phyloP scores from a whole-genome alignment of 2,329 filamentous ascomycete genomes.

The Dichotomopilus funicola region DNA sequence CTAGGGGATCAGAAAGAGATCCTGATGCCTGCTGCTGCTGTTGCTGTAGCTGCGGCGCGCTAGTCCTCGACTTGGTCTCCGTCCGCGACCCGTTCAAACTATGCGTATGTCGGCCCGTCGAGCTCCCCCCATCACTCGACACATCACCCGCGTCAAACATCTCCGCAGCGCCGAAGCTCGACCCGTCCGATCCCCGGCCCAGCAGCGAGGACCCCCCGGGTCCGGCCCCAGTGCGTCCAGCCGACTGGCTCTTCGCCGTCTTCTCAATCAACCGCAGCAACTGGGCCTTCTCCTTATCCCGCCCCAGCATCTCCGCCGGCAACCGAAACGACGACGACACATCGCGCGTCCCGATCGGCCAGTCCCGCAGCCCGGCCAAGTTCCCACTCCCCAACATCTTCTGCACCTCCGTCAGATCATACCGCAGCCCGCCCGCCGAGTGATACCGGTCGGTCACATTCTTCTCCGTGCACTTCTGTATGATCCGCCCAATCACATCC shows the following conservation, averaged over 20 bases:
- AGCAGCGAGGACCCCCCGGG: constrained; percentile 6
- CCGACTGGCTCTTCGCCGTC: constrained; percentile 59
- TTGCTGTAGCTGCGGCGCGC: background rate
- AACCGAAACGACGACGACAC: constrained; percentile 89
- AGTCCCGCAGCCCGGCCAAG: constrained; percentile 61
- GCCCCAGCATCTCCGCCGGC: constrained; percentile 73
- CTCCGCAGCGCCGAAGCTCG: constrained; percentile 48
- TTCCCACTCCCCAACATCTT: constrained; percentile 71
- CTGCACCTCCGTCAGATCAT: constrained; percentile 70
- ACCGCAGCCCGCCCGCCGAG: constrained; percentile 76
- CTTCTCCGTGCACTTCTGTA: constrained; percentile 89
- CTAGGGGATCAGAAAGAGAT: constrained; percentile 34
- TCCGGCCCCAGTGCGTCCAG: constrained; percentile 35
- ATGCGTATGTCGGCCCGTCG: constrained; percentile 45
- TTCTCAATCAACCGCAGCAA: constrained; percentile 71
- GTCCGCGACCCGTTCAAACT: constrained; percentile 45
- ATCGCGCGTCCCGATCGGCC: constrained; percentile 74
- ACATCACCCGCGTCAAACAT: constrained; percentile 42
- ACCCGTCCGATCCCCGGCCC: constrained; percentile 47
- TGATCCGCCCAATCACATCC: constrained; percentile 71
- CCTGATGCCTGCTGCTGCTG: constrained; percentile 33
- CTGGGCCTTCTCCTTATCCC: constrained; percentile 62
- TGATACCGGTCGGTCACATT: constrained; percentile 83
- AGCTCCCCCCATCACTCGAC: constrained; percentile 56
- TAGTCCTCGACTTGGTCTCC: constrained; percentile 16